Evolutionary conservation across 345 rosid genomes (phyloP).

Genomic region (Melaleuca alternifolia): DNA sequence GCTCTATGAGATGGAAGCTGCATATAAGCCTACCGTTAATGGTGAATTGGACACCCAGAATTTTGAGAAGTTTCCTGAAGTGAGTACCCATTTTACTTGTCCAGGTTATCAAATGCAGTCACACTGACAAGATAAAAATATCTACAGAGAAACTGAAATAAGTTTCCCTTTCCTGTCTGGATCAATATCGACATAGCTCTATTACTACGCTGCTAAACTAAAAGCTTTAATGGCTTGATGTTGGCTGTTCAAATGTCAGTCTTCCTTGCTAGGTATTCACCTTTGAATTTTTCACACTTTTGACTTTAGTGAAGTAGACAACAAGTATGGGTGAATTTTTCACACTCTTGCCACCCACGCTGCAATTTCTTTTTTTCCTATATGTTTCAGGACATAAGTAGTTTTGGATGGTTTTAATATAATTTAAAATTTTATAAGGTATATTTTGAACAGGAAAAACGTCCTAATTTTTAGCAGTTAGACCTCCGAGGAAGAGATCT

Average conservation of each 20-base stretch:
- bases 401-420: not conserved
- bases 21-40: conserved; percentile 64
- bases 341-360: not conserved
- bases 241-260: not conserved
- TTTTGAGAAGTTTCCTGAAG: conserved; percentile 96
- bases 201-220: not conserved
- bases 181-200: not conserved
- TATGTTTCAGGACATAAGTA: not conserved
- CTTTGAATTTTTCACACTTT: not conserved
- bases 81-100: conserved; percentile 23
- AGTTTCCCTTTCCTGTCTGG: not conserved
- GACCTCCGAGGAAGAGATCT: not conserved
- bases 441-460: not conserved
- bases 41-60: conserved; percentile 97
- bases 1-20: conserved; percentile 85
- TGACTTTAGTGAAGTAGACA: not conserved
- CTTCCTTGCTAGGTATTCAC: not conserved
- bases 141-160: not conserved
- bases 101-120: not conserved
- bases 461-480: not conserved
- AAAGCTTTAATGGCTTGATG: not conserved
- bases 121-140: not conserved
- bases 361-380: not conserved
- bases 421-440: not conserved
- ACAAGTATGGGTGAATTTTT: not conserved